Evolutionary conservation across 192 early-diverging fungal genomes (phyloP).

Genomic region (Mortierella alpina): DNA sequence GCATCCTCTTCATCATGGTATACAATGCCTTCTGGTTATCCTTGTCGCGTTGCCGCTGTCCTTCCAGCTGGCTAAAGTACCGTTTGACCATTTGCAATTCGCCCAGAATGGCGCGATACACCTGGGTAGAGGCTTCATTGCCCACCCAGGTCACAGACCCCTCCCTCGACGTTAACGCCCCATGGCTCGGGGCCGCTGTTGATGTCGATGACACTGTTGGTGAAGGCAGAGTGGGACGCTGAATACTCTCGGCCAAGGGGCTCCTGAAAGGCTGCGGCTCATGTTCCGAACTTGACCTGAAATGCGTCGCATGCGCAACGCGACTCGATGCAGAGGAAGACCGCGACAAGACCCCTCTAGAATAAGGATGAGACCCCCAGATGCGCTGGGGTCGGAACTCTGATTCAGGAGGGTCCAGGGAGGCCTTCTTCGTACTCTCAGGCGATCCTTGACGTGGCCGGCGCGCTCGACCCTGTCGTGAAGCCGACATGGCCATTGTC

Average conservation of each 20-base stretch:
- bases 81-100: slow-evolving; percentile 27
- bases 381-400: slow-evolving; percentile 27
- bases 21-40: slow-evolving; percentile 20
- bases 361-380: slow-evolving; percentile 34
- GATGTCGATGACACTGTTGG: background rate
- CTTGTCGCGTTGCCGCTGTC: slow-evolving; percentile 33
- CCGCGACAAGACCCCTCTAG: background rate
- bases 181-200: background rate
- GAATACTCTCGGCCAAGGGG: background rate
- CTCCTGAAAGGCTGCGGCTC: background rate
- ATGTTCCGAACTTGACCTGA: too few relatives aligned
- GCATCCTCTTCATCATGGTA: slow-evolving; percentile 23
- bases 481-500: background rate
- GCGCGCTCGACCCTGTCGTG: background rate
- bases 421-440: background rate
- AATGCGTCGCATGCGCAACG: too few relatives aligned
- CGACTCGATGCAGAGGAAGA: background rate
- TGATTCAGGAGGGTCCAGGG: background rate
- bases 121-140: background rate
- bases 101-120: slow-evolving; percentile 24
- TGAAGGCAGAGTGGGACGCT: background rate
- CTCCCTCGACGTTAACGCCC: too few relatives aligned
- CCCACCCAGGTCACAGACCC: too few relatives aligned
- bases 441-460: background rate
- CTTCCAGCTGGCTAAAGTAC: slow-evolving; percentile 23